Evolutionary conservation across 164 flowering plant species (phyloP).

Genomic region (Stephania yunnanensis): DNA sequence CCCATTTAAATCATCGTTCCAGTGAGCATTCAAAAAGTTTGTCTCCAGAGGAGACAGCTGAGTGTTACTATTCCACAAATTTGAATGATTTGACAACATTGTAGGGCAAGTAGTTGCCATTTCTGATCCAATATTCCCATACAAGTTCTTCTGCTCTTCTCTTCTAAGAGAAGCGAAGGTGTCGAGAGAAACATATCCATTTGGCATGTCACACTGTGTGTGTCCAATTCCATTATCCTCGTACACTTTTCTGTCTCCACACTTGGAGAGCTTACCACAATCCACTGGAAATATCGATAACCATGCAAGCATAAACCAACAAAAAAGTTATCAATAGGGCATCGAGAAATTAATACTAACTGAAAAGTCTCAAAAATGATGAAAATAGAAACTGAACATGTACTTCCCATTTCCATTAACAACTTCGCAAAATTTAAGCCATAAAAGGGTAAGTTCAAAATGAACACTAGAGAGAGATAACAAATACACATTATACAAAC

Average conservation of each 20-base stretch:
- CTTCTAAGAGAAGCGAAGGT: constrained; percentile 10
- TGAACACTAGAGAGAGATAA: neutral
- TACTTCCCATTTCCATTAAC: neutral
- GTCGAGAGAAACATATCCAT: constrained; percentile 14
- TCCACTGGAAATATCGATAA: constrained; percentile 23
- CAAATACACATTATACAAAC: neutral
- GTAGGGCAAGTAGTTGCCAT: constrained; percentile 8
- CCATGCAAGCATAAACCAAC: neutral
- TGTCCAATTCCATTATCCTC: constrained; percentile 21
- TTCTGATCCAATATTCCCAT: constrained; percentile 7
- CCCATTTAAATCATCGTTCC: constrained; percentile 33
- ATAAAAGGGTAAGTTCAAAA: neutral
- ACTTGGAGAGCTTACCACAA: constrained; percentile 30
- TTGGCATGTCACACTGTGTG: constrained; percentile 21
- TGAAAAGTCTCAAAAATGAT: neutral
- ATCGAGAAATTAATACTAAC: neutral
- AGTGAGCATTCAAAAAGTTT: constrained; percentile 19
- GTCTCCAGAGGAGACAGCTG: constrained; percentile 19
- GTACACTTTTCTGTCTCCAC: constrained; percentile 25
- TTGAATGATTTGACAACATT: constrained; percentile 14
- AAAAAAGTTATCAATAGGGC: neutral
- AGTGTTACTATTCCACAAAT: constrained; percentile 10
- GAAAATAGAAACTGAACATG: neutral
- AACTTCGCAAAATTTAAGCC: neutral
- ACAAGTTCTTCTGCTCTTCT: constrained; percentile 10